These are phyloP conservation scores for Dipodascus geniculatus DNA, from an alignment of 805 yeast genomes.

Conservation along the genomic window DNA sequence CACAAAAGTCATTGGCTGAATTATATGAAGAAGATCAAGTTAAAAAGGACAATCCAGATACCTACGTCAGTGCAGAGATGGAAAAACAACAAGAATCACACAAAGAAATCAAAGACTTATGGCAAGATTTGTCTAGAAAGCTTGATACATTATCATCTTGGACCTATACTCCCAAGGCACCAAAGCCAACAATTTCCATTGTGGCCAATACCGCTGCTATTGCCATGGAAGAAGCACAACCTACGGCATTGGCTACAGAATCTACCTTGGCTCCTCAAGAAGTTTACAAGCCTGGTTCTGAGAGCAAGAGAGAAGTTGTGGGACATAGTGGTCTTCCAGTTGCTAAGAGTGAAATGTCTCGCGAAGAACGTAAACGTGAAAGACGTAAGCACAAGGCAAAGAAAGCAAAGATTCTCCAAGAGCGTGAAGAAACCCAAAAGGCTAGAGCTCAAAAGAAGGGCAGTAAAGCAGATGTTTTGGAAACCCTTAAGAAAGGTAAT, in stretches of 20 bases:
- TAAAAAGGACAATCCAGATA: conserved; percentile 28
- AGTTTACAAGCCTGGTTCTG: conserved; percentile 40
- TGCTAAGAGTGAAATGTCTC: conserved; percentile 67
- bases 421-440: conserved; percentile 24
- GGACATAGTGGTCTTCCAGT: conserved; percentile 64
- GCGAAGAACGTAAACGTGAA: conserved; percentile 78
- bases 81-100: conserved; percentile 66
- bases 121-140: conserved; percentile 49
- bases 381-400: conserved; percentile 80
- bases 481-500: conserved; percentile 65
- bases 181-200: conserved; percentile 66
- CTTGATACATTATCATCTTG: conserved; percentile 90
- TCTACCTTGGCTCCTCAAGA: conserved; percentile 91
- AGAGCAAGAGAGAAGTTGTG: conserved; percentile 45
- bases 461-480: conserved; percentile 51
- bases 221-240: conserved; percentile 94
- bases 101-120: conserved; percentile 61
- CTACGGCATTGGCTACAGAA: conserved; percentile 63
- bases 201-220: conserved; percentile 76
- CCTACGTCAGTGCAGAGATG: conserved; percentile 35
- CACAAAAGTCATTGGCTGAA: conserved; percentile 81
- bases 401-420: conserved; percentile 42
- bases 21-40: conserved; percentile 75
- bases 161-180: conserved; percentile 85
- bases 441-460: conserved; percentile 35